Evolutionary conservation across 345 rosid species (phyloP).

Genomic region (Citrus australasica): DNA sequence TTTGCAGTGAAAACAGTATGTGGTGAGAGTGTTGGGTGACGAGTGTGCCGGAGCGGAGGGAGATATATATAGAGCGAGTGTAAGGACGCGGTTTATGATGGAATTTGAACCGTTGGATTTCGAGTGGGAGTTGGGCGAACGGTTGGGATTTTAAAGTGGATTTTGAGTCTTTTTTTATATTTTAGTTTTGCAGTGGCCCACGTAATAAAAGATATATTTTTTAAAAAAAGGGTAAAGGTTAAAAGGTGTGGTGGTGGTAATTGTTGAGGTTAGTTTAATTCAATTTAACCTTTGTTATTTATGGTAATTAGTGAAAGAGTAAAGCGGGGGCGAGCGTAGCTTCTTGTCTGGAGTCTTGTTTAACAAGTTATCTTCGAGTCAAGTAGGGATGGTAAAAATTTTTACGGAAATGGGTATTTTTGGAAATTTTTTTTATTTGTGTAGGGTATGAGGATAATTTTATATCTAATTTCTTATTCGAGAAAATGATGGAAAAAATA

Average conservation of each 20-base stretch:
- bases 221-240: background rate
- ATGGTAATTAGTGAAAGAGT: background rate
- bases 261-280: background rate
- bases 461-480: too few relatives aligned
- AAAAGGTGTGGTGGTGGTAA: background rate
- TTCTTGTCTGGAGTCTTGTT: background rate
- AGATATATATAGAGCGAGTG: conserved; percentile 18
- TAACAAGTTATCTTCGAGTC: background rate
- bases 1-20: background rate
- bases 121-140: background rate
- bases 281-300: background rate
- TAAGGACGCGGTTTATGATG: background rate
- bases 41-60: background rate
- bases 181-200: conserved; percentile 9
- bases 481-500: too few relatives aligned
- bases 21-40: background rate
- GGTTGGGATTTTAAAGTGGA: conserved; percentile 16
- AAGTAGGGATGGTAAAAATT: background rate
- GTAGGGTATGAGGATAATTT: too few relatives aligned
- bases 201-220: conserved; percentile 3
- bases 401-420: too few relatives aligned
- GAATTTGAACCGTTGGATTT: conserved; percentile 16
- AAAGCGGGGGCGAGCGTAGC: background rate
- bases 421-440: too few relatives aligned
- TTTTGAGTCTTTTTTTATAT: background rate